Evolutionary conservation across 768 basidiomycete species (phyloP).

Genomic region (Sarcodon sp.): DNA sequence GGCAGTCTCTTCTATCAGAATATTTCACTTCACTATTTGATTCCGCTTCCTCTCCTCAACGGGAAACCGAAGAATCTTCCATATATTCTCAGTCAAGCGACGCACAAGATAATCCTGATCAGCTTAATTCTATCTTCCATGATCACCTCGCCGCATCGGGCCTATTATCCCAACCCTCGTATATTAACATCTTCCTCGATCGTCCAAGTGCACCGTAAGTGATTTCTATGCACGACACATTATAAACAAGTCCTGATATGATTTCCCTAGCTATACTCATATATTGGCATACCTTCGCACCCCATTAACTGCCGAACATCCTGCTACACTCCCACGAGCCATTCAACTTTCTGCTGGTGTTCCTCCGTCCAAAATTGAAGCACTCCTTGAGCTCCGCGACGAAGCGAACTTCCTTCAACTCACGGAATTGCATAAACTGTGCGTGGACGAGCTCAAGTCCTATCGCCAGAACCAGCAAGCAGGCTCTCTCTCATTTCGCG

Average conservation of each 20-base stretch:
- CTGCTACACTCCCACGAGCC: slow-evolving; percentile 46
- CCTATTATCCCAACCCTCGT: slow-evolving; percentile 28
- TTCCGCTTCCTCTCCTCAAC: slow-evolving; percentile 9
- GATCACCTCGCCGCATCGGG: slow-evolving; percentile 54
- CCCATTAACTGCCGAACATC: slow-evolving; percentile 28
- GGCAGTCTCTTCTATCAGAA: slow-evolving; percentile 49
- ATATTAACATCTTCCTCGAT: slow-evolving; percentile 67
- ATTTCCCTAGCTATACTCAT: slow-evolving; percentile 46
- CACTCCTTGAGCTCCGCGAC: slow-evolving; percentile 63
- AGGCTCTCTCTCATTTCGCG: too few relatives aligned
- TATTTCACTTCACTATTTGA: slow-evolving; percentile 15
- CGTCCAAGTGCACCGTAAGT: slow-evolving; percentile 71
- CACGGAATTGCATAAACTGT: slow-evolving; percentile 48
- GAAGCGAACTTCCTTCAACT: slow-evolving; percentile 71
- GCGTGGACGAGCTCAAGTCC: slow-evolving; percentile 34
- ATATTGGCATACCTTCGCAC: slow-evolving; percentile 64
- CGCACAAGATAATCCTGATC: slow-evolving; percentile 21
- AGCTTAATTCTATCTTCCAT: slow-evolving; percentile 40
- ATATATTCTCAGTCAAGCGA: slow-evolving; percentile 44
- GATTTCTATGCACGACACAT: background rate
- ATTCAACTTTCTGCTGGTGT: slow-evolving; percentile 31
- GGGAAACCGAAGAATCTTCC: slow-evolving; percentile 26
- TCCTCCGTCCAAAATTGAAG: slow-evolving; percentile 40
- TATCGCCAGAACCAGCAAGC: too few relatives aligned
- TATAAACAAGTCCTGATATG: background rate